phyloP scores from a whole-genome alignment of 208 protist genomes.

The Crithidia brevicula region DNA sequence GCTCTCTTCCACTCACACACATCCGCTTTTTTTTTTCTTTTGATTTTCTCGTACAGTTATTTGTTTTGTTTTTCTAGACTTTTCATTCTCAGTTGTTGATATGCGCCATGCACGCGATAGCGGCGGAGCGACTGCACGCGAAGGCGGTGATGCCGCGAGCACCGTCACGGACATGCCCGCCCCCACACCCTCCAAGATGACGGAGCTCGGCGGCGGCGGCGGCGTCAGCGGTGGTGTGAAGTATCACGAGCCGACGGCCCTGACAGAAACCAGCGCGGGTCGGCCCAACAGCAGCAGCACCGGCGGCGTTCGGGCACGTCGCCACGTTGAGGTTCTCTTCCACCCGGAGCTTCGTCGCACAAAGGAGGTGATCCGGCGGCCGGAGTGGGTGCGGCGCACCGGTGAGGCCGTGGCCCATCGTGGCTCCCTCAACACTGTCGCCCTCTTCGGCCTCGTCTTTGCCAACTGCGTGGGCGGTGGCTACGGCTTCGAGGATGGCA shows the following conservation, averaged over 20 bases:
- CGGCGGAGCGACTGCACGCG: slow-evolving; percentile 1
- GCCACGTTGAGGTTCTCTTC: slow-evolving; percentile 56
- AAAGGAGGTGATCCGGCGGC: slow-evolving; percentile 74
- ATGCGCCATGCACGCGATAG: slow-evolving; percentile 31
- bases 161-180: not conserved
- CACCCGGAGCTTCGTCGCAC: slow-evolving; percentile 75
- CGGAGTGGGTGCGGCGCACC: slow-evolving; percentile 72
- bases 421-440: slow-evolving; percentile 62
- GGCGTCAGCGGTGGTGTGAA: too few species aligned
- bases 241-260: slow-evolving; percentile 7
- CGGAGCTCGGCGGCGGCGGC: not conserved
- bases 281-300: not conserved
- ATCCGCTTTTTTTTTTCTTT: not conserved
- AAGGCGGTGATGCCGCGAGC: not conserved
- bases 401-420: slow-evolving; percentile 80
- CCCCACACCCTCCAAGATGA: not conserved
- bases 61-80: not conserved
- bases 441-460: slow-evolving; percentile 82
- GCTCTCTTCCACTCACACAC: too few species aligned
- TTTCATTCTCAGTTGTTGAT: not conserved
- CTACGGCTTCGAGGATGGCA: slow-evolving; percentile 87
- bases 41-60: not conserved
- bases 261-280: slow-evolving; percentile 6
- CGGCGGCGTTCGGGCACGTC: slow-evolving; percentile 2
- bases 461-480: slow-evolving; percentile 80